Evolutionary conservation across 2,329 filamentous ascomycete species (phyloP).

Genomic region (Sarocladium strictum): DNA sequence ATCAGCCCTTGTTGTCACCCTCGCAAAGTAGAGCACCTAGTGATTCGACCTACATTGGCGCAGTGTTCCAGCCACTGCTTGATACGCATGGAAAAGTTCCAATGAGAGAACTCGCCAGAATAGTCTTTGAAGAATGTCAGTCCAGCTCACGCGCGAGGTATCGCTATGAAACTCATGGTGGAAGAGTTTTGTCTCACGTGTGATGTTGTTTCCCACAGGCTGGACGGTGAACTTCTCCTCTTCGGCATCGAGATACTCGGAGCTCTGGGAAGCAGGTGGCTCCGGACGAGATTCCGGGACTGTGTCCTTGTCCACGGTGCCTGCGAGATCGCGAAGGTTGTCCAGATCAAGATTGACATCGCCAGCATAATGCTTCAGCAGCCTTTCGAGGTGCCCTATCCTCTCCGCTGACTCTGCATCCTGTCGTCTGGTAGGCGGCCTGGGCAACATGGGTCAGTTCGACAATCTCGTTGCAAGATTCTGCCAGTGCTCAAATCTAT

Average conservation of each 20-base stretch:
- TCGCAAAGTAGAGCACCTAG: neutral
- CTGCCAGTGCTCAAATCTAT: too few relatives aligned
- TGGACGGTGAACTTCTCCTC: slow-evolving; percentile 35
- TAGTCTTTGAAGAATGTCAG: slow-evolving; percentile 30
- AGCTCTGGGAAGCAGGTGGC: slow-evolving; percentile 11
- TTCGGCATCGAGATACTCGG: slow-evolving; percentile 18
- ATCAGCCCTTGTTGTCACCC: too few relatives aligned
- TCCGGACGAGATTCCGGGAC: slow-evolving; percentile 12
- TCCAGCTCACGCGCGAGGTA: too few relatives aligned
- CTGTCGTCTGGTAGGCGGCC: neutral
- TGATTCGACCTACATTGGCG: slow-evolving; percentile 10
- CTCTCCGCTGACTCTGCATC: slow-evolving; percentile 9
- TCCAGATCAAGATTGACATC: slow-evolving; percentile 17
- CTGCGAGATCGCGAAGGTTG: slow-evolving; percentile 32
- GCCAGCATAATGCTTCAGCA: slow-evolving; percentile 41
- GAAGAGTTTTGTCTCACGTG: slow-evolving; percentile 32
- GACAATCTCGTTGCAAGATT: too few relatives aligned
- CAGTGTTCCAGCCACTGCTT: slow-evolving; percentile 43
- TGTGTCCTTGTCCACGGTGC: slow-evolving; percentile 32
- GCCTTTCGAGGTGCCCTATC: slow-evolving; percentile 34
- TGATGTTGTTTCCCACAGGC: slow-evolving; percentile 33
- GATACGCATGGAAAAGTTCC: slow-evolving; percentile 46
- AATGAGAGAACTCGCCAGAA: slow-evolving; percentile 46
- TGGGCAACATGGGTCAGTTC: neutral
- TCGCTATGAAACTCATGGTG: too few relatives aligned